phyloP scores from a whole-genome alignment of 2,329 filamentous ascomycete genomes.

The Penicillium sp. region DNA sequence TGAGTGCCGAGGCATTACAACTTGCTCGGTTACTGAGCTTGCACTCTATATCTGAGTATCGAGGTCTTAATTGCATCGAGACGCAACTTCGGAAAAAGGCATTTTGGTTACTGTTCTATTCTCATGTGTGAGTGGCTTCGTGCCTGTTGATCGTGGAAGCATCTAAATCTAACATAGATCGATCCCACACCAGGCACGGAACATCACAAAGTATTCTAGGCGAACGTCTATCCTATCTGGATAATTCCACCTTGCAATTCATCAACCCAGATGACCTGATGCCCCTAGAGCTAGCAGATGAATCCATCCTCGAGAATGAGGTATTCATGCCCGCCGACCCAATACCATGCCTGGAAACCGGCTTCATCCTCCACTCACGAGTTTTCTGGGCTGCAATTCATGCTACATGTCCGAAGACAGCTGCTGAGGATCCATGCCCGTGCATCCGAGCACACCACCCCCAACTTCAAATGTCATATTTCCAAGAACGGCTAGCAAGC shows the following conservation, averaged over 20 bases:
- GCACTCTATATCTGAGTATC: conserved; percentile 33
- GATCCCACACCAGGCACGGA: conserved; percentile 9
- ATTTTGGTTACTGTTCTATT: conserved; percentile 40
- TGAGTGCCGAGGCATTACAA: conserved; percentile 38
- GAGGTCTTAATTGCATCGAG: conserved; percentile 34
- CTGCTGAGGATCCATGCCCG: conserved; percentile 6
- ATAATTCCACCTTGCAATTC: conserved; percentile 27
- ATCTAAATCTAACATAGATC: background rate
- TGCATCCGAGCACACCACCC: conserved; percentile 5
- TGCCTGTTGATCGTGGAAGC: background rate
- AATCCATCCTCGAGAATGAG: conserved; percentile 28
- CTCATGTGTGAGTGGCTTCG: conserved; percentile 19
- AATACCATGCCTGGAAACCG: conserved; percentile 23
- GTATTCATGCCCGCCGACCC: conserved; percentile 7
- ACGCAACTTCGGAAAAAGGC: conserved; percentile 39
- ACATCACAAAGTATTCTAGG: conserved; percentile 22
- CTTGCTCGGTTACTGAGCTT: conserved; percentile 32
- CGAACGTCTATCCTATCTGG: conserved; percentile 31
- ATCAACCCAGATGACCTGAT: conserved; percentile 35
- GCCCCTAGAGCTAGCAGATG: conserved; percentile 35
- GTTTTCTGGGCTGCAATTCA: conserved; percentile 26
- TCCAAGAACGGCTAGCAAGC: conserved; percentile 28
- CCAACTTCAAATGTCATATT: conserved; percentile 14
- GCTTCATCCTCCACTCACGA: conserved; percentile 31
- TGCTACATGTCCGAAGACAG: background rate